phyloP scores from a whole-genome alignment of 164 flowering plant genomes.

The Stephania japonica region DNA sequence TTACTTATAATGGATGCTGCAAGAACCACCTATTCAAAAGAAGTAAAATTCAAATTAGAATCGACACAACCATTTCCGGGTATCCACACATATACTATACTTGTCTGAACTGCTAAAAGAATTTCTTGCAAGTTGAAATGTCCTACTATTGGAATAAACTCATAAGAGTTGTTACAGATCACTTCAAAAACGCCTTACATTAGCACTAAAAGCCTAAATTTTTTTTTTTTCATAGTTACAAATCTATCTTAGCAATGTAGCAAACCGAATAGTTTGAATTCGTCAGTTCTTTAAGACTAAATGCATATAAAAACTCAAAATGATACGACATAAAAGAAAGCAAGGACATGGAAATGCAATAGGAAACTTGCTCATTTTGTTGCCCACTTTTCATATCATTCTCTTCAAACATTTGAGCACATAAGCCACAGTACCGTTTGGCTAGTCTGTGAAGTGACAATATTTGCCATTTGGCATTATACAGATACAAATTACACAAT shows the following conservation, averaged over 20 bases:
- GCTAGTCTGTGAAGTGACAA: too few relatives aligned
- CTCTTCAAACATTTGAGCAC: neutral
- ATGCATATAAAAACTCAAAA: neutral
- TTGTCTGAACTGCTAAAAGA: neutral
- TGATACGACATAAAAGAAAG: neutral
- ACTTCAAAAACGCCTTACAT: neutral
- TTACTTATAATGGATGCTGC: constrained; percentile 43
- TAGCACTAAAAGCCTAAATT: neutral
- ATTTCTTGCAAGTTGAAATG: neutral
- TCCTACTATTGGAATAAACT: neutral
- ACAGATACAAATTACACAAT: neutral
- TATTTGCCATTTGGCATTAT: neutral
- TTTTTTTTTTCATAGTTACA: neutral
- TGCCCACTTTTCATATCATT: neutral
- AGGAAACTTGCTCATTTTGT: neutral
- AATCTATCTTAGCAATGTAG: neutral
- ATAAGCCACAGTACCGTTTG: neutral
- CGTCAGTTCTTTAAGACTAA: neutral
- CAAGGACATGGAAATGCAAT: neutral
- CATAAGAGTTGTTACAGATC: neutral
- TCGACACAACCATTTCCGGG: neutral
- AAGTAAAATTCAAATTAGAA: neutral
- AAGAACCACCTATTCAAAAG: constrained; percentile 38
- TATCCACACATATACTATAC: neutral
- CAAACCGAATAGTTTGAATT: neutral